Percentiles rank a stretch among this genome's conserved stretches.
Evolutionary conservation across 2,329 filamentous ascomycete genomes (phyloP).

Genomic region (Phaeomoniella chlamydospora): DNA sequence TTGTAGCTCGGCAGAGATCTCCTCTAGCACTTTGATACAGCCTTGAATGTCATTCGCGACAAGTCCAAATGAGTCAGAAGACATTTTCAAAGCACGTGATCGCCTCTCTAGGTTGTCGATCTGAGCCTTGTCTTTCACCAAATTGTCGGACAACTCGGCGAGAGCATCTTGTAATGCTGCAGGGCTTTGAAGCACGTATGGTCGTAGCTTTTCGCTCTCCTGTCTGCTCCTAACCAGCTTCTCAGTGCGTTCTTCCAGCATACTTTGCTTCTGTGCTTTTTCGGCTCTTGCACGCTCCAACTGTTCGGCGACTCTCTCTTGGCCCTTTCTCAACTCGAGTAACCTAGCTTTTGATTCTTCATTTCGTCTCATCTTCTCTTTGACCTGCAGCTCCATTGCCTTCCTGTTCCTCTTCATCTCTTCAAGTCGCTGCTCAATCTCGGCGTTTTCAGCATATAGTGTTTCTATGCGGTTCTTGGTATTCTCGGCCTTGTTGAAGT

Average conservation of each 20-base stretch:
- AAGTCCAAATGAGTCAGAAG: constrained; percentile 73
- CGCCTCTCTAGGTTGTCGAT: constrained; percentile 81
- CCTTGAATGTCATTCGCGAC: constrained; percentile 74
- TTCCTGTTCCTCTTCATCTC: constrained; percentile 70
- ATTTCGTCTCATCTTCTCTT: constrained; percentile 73
- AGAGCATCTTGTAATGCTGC: constrained; percentile 68
- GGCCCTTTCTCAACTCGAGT: constrained; percentile 64
- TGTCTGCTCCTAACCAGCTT: constrained; percentile 53
- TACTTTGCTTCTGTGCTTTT: constrained; percentile 59
- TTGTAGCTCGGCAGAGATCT: constrained; percentile 67
- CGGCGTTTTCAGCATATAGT: constrained; percentile 72
- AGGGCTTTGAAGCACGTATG: constrained; percentile 84
- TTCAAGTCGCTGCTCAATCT: constrained; percentile 64
- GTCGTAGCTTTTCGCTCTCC: constrained; percentile 77
- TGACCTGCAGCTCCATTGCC: constrained; percentile 66
- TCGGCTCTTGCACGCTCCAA: constrained; percentile 71
- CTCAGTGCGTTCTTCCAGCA: constrained; percentile 34
- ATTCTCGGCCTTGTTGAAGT: constrained; percentile 80
- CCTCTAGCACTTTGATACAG: constrained; percentile 78
- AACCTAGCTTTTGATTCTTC: constrained; percentile 74
- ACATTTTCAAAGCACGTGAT: constrained; percentile 81
- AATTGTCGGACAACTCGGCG: constrained; percentile 64
- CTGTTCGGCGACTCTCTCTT: constrained; percentile 69
- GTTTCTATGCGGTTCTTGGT: constrained; percentile 80
- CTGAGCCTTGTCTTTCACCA: constrained; percentile 64